phyloP scores from a whole-genome alignment of 768 basidiomycete species.

The Crucibulum laeve region DNA sequence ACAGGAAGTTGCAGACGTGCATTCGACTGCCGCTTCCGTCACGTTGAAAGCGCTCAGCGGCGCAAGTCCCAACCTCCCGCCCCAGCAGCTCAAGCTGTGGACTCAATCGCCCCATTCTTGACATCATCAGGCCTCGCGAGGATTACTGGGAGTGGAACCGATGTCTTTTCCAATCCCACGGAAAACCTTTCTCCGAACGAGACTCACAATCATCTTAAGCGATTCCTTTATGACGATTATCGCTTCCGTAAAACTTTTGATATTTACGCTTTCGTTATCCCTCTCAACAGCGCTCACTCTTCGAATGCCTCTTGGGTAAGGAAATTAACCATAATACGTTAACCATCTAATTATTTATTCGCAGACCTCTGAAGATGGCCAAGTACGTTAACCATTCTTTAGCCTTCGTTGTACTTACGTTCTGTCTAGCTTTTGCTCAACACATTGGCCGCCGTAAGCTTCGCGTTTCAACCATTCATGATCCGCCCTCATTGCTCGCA shows the following conservation, averaged over 20 bases:
- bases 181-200: constrained; percentile 36
- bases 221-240: constrained; percentile 38
- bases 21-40: constrained; percentile 40
- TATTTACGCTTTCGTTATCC: constrained; percentile 40
- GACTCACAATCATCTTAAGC: constrained; percentile 39
- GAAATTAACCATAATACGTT: neutral
- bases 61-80: neutral
- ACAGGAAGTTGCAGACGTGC: constrained; percentile 41
- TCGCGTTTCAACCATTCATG: neutral
- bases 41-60: constrained; percentile 17
- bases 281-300: constrained; percentile 31
- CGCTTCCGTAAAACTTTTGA: constrained; percentile 35
- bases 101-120: constrained; percentile 36
- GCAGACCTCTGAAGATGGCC: constrained; percentile 46
- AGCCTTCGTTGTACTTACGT: constrained; percentile 1
- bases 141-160: constrained; percentile 35
- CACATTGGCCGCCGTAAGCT: constrained; percentile 31
- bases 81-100: constrained; percentile 8
- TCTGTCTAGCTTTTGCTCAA: constrained; percentile 31
- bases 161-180: constrained; percentile 32
- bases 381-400: constrained; percentile 26
- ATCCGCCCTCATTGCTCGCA: neutral
- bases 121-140: constrained; percentile 41
- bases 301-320: constrained; percentile 39
- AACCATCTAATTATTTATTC: constrained; percentile 1